These are phyloP conservation scores for Hypoxylon lenormandii DNA, from an alignment of 495 filamentous ascomycete genomes.

Conservation along the genomic window DNA sequence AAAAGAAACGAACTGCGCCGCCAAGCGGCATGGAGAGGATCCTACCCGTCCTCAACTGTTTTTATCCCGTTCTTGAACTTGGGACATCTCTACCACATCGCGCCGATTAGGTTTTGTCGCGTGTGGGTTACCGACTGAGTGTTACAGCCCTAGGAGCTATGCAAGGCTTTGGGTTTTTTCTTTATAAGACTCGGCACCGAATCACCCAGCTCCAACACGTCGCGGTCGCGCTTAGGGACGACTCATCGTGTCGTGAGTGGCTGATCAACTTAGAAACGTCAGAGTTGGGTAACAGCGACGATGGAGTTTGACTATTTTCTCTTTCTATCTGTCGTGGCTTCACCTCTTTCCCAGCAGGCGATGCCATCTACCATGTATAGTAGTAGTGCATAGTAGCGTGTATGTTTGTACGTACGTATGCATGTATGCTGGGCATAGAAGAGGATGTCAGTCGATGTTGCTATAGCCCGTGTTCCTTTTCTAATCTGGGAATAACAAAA, in stretches of 20 bases:
- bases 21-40: slow-evolving; percentile 29
- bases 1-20: too few species aligned
- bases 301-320: slow-evolving; percentile 23
- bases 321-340: slow-evolving; percentile 24
- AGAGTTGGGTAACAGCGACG: slow-evolving; percentile 32
- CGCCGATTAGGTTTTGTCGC: slow-evolving; percentile 33
- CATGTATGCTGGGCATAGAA: background rate
- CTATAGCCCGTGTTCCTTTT: background rate
- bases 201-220: slow-evolving; percentile 16
- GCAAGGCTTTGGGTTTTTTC: slow-evolving; percentile 33
- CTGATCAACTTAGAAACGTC: slow-evolving; percentile 40
- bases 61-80: slow-evolving; percentile 31
- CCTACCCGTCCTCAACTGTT: slow-evolving; percentile 40
- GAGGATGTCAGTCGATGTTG: background rate
- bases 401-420: background rate
- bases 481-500: slow-evolving; percentile 7
- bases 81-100: slow-evolving; percentile 10
- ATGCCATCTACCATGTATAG: slow-evolving; percentile 7
- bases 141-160: slow-evolving; percentile 33
- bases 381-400: slow-evolving; percentile 2
- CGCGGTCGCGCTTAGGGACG: slow-evolving; percentile 33
- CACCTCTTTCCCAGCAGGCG: slow-evolving; percentile 9
- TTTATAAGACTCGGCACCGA: slow-evolving; percentile 34
- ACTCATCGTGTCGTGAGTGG: slow-evolving; percentile 27
- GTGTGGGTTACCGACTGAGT: slow-evolving; percentile 23